Evolutionary conservation across 2,329 filamentous ascomycete species (phyloP).

Genomic region (Macrophomina pseudophaseolina): DNA sequence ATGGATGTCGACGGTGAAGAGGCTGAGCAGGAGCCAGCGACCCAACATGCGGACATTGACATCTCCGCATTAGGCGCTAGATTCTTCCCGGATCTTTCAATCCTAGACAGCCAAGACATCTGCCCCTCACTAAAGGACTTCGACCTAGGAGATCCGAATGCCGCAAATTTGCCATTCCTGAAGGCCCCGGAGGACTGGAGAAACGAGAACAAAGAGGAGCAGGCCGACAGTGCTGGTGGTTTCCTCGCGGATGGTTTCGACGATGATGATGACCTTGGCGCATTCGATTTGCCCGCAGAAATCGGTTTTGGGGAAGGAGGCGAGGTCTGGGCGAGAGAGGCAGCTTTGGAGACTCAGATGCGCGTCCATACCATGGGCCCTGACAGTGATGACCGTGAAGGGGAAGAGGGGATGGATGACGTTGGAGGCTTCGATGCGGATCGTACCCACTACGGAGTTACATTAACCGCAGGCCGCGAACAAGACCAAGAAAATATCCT

Average conservation of each 20-base stretch:
- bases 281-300: conserved; percentile 64
- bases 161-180: conserved; percentile 88
- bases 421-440: conserved; percentile 65
- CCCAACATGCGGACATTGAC: conserved; percentile 64
- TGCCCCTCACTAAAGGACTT: conserved; percentile 95
- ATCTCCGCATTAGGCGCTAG: conserved; percentile 73
- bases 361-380: conserved; percentile 72
- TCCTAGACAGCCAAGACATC: conserved; percentile 84
- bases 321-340: conserved; percentile 92
- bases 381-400: conserved; percentile 60
- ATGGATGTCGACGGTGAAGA: conserved; percentile 34
- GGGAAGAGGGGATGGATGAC: conserved; percentile 54
- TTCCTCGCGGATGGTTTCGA: conserved; percentile 82
- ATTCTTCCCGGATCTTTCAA: conserved; percentile 83
- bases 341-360: conserved; percentile 83
- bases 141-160: conserved; percentile 84
- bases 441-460: conserved; percentile 76
- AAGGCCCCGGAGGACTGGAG: conserved; percentile 88
- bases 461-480: conserved; percentile 72
- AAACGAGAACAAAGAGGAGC: conserved; percentile 68
- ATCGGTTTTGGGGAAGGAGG: conserved; percentile 93
- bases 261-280: conserved; percentile 74
- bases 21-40: conserved; percentile 40
- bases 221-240: conserved; percentile 72
- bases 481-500: conserved; percentile 90